phyloP scores from a whole-genome alignment of 2,329 filamentous ascomycete genomes.

The Aspergillus versicolor region DNA sequence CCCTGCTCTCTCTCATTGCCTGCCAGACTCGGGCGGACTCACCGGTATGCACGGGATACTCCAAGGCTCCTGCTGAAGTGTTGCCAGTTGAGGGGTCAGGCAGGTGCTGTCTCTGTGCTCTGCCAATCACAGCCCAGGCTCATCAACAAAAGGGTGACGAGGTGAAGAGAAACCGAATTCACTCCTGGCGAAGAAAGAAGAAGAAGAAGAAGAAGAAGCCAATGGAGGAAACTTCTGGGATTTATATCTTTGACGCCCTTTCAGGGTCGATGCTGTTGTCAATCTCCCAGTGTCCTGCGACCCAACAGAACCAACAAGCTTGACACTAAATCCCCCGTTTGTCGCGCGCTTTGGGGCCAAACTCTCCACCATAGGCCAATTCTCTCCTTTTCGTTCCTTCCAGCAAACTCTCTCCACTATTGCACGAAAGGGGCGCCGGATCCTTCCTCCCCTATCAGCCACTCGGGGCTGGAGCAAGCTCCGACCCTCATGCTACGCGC shows the following conservation, averaged over 20 bases:
- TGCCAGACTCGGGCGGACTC: not conserved
- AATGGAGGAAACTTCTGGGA: not conserved
- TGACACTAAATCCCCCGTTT: slow-evolving; percentile 10
- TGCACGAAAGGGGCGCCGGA: slow-evolving; percentile 3
- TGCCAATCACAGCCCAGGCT: slow-evolving; percentile 1
- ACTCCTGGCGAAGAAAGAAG: not conserved
- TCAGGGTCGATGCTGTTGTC: not conserved
- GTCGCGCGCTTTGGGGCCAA: slow-evolving; percentile 23
- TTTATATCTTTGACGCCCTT: slow-evolving; percentile 1
- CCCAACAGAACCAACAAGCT: slow-evolving; percentile 7
- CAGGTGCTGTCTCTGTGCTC: not conserved
- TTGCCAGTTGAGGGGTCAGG: not conserved
- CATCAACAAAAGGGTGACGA: not conserved
- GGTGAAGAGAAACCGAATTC: slow-evolving; percentile 1
- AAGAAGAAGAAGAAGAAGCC: not conserved
- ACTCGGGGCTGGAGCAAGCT: not conserved
- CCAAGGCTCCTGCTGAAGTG: not conserved
- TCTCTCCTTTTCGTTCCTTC: not conserved
- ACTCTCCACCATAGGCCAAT: not conserved
- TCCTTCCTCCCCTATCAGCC: slow-evolving; percentile 9
- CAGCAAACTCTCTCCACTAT: not conserved
- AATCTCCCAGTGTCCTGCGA: not conserved
- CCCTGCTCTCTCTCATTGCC: not conserved
- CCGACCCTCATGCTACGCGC: slow-evolving; percentile 17
- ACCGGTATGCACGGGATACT: not conserved